Evolutionary conservation across 352 stramenopile species (phyloP), one percentile per base, ranked within the genome.

Genomic region (Saprolegnia parasitica): DNA sequence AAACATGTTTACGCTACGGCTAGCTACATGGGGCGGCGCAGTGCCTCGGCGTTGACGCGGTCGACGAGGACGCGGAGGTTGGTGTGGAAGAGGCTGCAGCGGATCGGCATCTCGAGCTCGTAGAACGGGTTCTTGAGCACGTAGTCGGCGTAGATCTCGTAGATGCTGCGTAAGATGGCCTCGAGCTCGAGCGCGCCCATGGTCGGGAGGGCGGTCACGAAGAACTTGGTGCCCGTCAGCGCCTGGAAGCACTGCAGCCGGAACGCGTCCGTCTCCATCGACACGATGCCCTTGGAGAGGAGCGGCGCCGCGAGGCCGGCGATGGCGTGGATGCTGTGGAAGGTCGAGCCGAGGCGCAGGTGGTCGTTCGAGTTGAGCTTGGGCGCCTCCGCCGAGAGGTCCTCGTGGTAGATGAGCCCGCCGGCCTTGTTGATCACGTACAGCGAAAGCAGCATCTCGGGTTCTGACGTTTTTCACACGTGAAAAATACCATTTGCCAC

Each of bases 81-180:
- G 20, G 78, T 68, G 67, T 96, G 93, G 76, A 98, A 98, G 40
- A 97, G 80, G 45, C 90, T 91, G 78, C 93, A 98, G 46, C 92
- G 90, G 72, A 98, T 97, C 13, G 93, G 91, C 90, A 98, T 97
- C 74, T 98, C 93, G 32, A 98, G 80, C 75, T 98, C 91, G 74
- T 98, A 97, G 72, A 98, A 98, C 16, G 93, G 93, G 70, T 98
- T 98, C 89, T 98, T 98, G 71, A 98, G 90, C 67, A 98, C 93
- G 67, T 96, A 98, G 83, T 98, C 93, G 42, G 96, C 83, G 74
- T 97, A 98, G n/a, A 98, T 74, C 65, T 97, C 90, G 76, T 98
- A 98, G 32, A 98, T 89, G 4, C 81, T 85, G 62, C 82, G 87
- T 68, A 98, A 71, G 3, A 89, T 89, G 26, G 77, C 70, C 60